These are phyloP conservation scores for Ceratocystiopsis sp. DNA, from an alignment of 2,329 filamentous ascomycete species.

Conservation along the genomic window DNA sequence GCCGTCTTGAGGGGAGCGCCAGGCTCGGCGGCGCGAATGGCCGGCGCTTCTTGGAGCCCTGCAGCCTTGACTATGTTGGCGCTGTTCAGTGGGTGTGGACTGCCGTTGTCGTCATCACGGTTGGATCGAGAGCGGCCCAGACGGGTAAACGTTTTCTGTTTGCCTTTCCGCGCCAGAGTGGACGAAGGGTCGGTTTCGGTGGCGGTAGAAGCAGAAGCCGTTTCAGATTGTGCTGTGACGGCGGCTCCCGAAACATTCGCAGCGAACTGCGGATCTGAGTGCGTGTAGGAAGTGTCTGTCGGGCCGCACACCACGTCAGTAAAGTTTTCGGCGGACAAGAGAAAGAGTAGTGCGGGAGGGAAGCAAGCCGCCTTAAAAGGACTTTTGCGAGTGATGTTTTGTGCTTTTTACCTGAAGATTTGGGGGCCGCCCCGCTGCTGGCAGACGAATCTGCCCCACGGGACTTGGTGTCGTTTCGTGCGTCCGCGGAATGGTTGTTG, in stretches of 20 bases:
- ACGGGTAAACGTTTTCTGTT: slow-evolving; percentile 37
- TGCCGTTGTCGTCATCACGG: slow-evolving; percentile 26
- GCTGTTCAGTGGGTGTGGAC: slow-evolving; percentile 4
- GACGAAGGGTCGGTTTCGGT: slow-evolving; percentile 2
- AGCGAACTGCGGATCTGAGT: slow-evolving; percentile 17
- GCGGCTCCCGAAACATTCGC: background rate
- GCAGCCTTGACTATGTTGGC: slow-evolving; percentile 2
- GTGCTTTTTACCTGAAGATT: slow-evolving; percentile 14
- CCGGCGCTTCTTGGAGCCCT: slow-evolving; percentile 10
- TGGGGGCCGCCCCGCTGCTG: slow-evolving; percentile 1
- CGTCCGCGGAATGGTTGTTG: too few relatives aligned
- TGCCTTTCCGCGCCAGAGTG: slow-evolving; percentile 26
- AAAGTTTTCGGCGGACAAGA: background rate
- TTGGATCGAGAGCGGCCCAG: slow-evolving; percentile 34
- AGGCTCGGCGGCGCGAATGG: slow-evolving; percentile 9
- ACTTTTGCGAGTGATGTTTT: background rate
- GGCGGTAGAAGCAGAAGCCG: slow-evolving; percentile 30
- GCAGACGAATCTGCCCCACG: too few relatives aligned
- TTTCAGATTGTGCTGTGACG: slow-evolving; percentile 34
- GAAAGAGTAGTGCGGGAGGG: background rate
- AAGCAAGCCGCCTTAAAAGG: background rate
- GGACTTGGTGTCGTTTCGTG: too few relatives aligned
- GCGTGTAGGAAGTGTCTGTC: slow-evolving; percentile 9
- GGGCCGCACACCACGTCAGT: slow-evolving; percentile 9
- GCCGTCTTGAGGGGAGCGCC: slow-evolving; percentile 40